These are phyloP conservation scores for Fusarium zealandicum DNA, from an alignment of 2,329 filamentous ascomycete species.

Conservation along the genomic window DNA sequence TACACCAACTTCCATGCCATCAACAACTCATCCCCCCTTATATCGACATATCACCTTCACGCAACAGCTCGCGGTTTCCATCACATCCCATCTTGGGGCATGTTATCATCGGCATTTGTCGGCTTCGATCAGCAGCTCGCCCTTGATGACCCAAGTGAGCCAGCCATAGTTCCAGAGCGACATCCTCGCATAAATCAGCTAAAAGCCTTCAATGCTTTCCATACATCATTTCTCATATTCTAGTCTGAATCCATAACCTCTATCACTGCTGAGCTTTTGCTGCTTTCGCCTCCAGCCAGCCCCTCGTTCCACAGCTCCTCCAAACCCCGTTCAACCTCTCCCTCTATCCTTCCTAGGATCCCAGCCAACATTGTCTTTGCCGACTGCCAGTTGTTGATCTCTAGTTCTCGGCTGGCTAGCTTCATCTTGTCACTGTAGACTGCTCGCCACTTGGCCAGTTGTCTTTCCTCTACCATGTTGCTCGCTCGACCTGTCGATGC, in stretches of 20 bases:
- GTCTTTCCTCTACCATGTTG: conserved; percentile 47
- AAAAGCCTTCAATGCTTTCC: conserved; percentile 8
- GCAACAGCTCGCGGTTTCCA: background rate
- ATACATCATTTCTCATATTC: conserved; percentile 16
- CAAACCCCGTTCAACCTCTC: conserved; percentile 51
- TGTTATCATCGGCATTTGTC: background rate
- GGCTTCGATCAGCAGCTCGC: conserved; percentile 1
- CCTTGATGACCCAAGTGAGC: conserved; percentile 25
- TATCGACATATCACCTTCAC: background rate
- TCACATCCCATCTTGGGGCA: background rate
- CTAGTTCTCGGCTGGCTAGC: conserved; percentile 49
- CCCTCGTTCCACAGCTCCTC: conserved; percentile 53
- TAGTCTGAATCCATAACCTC: conserved; percentile 40
- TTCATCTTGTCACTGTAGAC: conserved; percentile 52
- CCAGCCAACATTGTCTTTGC: conserved; percentile 48
- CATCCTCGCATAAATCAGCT: background rate
- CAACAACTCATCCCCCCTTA: background rate
- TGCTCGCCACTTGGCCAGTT: conserved; percentile 49
- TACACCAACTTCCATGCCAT: conserved; percentile 1
- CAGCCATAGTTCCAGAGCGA: conserved; percentile 17
- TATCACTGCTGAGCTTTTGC: conserved; percentile 35
- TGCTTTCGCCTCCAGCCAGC: conserved; percentile 35
- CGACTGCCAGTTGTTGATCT: conserved; percentile 49
- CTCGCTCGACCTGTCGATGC: conserved; percentile 48
- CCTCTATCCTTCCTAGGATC: conserved; percentile 51